Percentiles rank a stretch among this genome's conserved stretches.
Conservation (phyloP, 129 eudicot species). For the Erigeron canadensis region DNA sequence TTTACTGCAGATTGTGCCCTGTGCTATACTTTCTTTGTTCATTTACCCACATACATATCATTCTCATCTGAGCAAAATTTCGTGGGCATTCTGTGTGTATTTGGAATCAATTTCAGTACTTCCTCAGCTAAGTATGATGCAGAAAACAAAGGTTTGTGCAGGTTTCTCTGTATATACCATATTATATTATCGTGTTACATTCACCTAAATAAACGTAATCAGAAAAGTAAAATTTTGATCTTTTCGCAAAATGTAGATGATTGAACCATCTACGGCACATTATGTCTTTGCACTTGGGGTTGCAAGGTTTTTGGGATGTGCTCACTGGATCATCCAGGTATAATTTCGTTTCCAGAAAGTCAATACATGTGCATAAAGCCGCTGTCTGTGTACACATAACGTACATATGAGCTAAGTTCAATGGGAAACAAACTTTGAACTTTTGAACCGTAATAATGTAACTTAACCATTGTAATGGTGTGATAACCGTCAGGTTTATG, state of each 20-base stretch:
- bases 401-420: neutral
- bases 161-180: neutral
- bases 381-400: neutral
- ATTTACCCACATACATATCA: constrained; percentile 60
- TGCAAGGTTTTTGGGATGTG: constrained; percentile 84
- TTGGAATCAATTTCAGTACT: constrained; percentile 83
- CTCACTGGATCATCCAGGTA: constrained; percentile 93
- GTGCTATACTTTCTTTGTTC: constrained; percentile 53
- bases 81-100: constrained; percentile 79
- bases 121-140: constrained; percentile 86
- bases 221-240: neutral
- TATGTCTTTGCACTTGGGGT: constrained; percentile 94
- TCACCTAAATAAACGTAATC: neutral
- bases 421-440: neutral
- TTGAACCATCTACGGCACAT: constrained; percentile 87
- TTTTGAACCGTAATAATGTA: neutral
- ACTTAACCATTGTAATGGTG: neutral
- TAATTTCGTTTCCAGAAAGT: constrained; percentile 1
- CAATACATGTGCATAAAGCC: neutral
- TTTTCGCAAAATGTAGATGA: constrained; percentile 44
- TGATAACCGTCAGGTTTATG: constrained; percentile 59
- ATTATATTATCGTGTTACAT: neutral
- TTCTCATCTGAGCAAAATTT: constrained; percentile 36
- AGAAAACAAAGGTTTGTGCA: constrained; percentile 69
- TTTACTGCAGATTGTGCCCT: constrained; percentile 55